Percentiles rank a stretch among this genome's conserved stretches.
Conservation (phyloP, 2,329 filamentous ascomycete species). For the Lomentospora prolificans region DNA sequence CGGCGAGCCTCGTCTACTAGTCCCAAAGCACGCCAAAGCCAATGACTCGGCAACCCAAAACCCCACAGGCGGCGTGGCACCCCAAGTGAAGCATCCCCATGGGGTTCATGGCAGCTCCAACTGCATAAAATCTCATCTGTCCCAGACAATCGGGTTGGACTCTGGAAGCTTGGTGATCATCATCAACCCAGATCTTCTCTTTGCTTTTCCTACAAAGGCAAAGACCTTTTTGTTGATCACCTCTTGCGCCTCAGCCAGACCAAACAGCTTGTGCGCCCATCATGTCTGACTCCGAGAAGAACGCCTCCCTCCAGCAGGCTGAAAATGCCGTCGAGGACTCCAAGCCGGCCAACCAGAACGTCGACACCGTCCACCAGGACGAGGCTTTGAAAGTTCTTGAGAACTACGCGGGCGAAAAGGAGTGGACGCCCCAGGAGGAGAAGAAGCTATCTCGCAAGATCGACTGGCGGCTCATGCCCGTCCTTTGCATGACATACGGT, state of each 20-base stretch:
- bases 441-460: conserved; percentile 23
- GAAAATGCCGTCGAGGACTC: conserved; percentile 6
- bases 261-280: not conserved
- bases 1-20: not conserved
- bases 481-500: conserved; percentile 16
- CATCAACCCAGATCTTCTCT: not conserved
- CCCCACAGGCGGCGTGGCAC: not conserved
- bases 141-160: not conserved
- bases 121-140: conserved; percentile 3
- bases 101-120: not conserved
- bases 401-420: conserved; percentile 28
- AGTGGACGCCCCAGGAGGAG: conserved; percentile 24
- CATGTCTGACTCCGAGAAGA: conserved; percentile 13
- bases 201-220: not conserved
- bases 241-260: not conserved
- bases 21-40: not conserved
- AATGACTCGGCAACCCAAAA: not conserved
- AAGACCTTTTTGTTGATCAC: not conserved
- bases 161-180: not conserved
- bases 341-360: conserved; percentile 3
- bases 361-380: conserved; percentile 26
- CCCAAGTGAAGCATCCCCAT: conserved; percentile 2
- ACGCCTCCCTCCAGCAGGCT: conserved; percentile 10
- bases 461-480: conserved; percentile 15
- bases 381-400: conserved; percentile 30